Base-by-base conservation (phyloP, 106 monocot species). In the Acorus gramineus region DNA sequence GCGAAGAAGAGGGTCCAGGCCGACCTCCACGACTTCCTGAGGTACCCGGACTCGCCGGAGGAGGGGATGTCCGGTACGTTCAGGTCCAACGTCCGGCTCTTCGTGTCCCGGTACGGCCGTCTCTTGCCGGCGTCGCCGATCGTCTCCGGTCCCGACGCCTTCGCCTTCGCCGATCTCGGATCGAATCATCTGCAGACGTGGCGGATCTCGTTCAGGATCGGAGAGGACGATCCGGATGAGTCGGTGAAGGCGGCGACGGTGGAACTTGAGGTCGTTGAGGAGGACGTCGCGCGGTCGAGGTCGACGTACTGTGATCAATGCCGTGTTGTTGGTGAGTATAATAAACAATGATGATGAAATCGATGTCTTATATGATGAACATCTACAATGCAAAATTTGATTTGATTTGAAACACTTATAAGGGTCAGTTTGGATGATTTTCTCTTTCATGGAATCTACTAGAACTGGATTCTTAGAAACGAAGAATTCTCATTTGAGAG, bases 251-350 rank as follows among this genome's bases (percentile, higher is more conserved):
- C 51, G 69, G 67, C 52, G 11, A 65, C 71, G 7, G 78, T 89
- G 62, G 98, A 85, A 75, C 79, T 86, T 65, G 81, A 79, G 54
- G 83, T 89, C 4, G 81, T 86, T 5, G 98, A 81, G 61, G 92
- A 92, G 73, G 92, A 98, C 62, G 88, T 92, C 51, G 50, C 67
- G 14, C 72, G 85, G 44, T 78, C 92, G 45, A 83, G 66, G 67
- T 83, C 84, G 7, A 69, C 85, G 6, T 89, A 98, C 70, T 98
- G 98, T 64, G 98, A 98, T 60, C 98, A 98, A 45, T 98, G 98
- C 79, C 78, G 85, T 52, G 88, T 98, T 47, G 98, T 85, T 2
- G 98, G 98, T 98, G 73, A 82, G 89, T 64, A 11, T 8, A 11
- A 11, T 28, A 28, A 28, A 28, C 28, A 28, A 28, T 28, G 28